Base-by-base conservation (phyloP, 2,329 filamentous ascomycete species). In the Cladophialophora chaetospira region DNA sequence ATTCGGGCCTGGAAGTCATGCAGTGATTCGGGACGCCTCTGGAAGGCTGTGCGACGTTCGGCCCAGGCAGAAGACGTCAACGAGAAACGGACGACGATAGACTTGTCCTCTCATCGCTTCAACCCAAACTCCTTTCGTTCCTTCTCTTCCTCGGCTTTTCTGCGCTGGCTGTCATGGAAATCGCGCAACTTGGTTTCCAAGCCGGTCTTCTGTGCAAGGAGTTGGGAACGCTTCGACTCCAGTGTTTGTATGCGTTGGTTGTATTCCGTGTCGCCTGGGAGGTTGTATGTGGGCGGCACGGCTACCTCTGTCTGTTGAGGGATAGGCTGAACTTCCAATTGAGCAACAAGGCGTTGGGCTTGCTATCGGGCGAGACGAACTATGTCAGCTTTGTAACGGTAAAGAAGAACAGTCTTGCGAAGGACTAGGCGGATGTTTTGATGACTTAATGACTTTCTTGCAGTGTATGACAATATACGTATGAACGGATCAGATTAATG, bases 171-270 rank as follows among this genome's bases (percentile, higher is more conserved):
- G 11, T 57, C 49, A 23, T 45, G 51, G 42, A 62, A 48, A n/a
- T 46, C 45, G 10, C 40, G 23, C 10, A 64, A 51, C 23, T 58
- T 60, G n/a, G 47, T 25, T 25, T 62, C 57, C 15, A 60, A n/a
- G 31, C 58, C 56, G 19, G 51, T 50, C 49, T 64, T 60, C 42
- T 61, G 42, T 2, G 29, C 33, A 5, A 60, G 15, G 10, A 63
- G 49, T 28, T 57, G 48, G 5, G 55, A 58, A 3, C 61, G 52
- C 46, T 52, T 57, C 10, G 48, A 50, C 50, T 63, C 47, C 4
- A 63, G 46, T 6, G 38, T 54, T 9, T 57, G 33, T 11, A 63
- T 52, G 13, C 21, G 23, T 42, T 53, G 25, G 21, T n/a, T 21
- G 31, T 56, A 53, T 29, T 51, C 38, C 10, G 40, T 15, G 10